Conservation (phyloP, 345 rosid genomes). For the Leavenworthia alabamica region DNA sequence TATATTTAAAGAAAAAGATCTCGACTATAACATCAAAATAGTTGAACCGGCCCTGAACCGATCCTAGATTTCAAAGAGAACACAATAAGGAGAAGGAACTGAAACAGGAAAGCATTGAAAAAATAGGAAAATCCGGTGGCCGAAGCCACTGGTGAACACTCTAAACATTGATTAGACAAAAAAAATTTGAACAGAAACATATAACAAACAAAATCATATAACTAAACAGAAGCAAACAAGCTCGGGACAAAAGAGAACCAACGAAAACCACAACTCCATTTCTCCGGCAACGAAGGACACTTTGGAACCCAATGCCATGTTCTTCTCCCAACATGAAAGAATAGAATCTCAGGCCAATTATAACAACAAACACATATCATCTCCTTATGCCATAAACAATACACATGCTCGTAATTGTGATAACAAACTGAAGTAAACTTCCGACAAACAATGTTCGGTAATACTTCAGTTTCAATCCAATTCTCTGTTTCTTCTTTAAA, state of each 20-base stretch:
- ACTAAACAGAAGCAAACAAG: conserved; percentile 47
- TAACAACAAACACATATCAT: conserved; percentile 84
- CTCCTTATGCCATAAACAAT: conserved; percentile 78
- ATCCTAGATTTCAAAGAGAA: no score
- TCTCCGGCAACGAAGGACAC: conserved; percentile 76
- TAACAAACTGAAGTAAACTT: conserved; percentile 81
- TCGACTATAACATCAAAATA: no score
- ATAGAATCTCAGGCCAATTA: conserved; percentile 92
- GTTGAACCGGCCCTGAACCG: no score
- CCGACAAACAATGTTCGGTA: conserved; percentile 74
- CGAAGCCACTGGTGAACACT: no score
- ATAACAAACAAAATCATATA: not conserved
- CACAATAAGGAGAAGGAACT: no score
- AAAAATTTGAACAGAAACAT: no score
- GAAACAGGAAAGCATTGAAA: no score
- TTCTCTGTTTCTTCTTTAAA: conserved; percentile 29
- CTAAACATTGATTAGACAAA: no score
- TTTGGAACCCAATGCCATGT: conserved; percentile 93
- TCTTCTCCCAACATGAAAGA: conserved; percentile 52
- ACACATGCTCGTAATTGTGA: conserved; percentile 83
- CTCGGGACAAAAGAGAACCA: conserved; percentile 91
- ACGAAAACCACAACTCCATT: conserved; percentile 87
- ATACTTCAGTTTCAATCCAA: conserved; percentile 53
- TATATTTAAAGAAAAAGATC: no score
- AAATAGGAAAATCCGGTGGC: no score